Base-by-base conservation (phyloP, 2,329 filamentous ascomycete species). In the Rasamsonia emersonii region DNA sequence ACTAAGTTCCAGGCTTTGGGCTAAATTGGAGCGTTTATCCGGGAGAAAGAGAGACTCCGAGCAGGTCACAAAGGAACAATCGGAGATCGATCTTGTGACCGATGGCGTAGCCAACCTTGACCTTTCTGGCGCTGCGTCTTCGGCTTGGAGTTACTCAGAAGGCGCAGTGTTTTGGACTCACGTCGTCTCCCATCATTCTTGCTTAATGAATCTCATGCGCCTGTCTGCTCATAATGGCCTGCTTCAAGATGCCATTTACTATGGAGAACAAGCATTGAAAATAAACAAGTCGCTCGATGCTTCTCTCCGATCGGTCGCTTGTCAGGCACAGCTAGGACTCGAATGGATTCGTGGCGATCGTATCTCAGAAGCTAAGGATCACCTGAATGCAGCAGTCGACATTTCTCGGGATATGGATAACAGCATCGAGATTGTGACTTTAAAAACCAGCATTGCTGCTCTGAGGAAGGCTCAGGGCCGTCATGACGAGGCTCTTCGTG, bases 241-340 rank as follows among this genome's bases (percentile, higher is more conserved):
- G 59, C 85, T 86, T 42, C 79, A 85, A 38, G 89, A 96, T 54
- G 89, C 89, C 2, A 63, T 89, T 1, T 91, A 88, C 53, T 93
- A 93, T 45, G 79, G 82, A 2, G 82, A 95, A 44, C 82, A 91
- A 46, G 86, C 86, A 0, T 68, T 81, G 33, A 85, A 82, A 47
- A 73, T 93, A 38, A 84, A 84, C 14, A 69, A 71, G 37, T 75
- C 72, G n/a, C 73, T 82, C 6, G 66, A 72, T 28, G 78, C 82
- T 0, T 67, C 72, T 20, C 67, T 78, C 9, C 60, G 70, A 2
- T 52, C 65, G 17, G 56, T 64, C 13, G 60, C 67, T 23, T 67
- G 64, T 27, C 56, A 65, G 45, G 60, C 63, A 29, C 47, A 69
- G 42, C 47, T 67, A 30, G 64, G 62, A 9, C 56, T 65, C 30